A percentile compares a stretch with the other conserved stretches of the same genome.
Evolutionary conservation across 1,139 yeast species (phyloP).

Genomic region (Yamadazyma taylorii): DNA sequence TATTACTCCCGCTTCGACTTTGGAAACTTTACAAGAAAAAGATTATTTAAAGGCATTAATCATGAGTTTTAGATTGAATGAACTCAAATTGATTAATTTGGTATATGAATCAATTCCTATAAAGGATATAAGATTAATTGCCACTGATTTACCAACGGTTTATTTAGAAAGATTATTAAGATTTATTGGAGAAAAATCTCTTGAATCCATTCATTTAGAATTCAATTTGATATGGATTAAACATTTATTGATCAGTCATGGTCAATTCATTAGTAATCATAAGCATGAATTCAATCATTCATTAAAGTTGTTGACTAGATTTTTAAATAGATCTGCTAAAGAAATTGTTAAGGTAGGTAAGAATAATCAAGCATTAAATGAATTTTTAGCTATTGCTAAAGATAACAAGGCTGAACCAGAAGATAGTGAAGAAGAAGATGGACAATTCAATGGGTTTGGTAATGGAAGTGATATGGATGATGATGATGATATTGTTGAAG

Average conservation of each 20-base stretch:
- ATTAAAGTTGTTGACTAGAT: constrained; percentile 72
- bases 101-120: constrained; percentile 78
- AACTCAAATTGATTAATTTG: constrained; percentile 65
- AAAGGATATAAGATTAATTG: constrained; percentile 66
- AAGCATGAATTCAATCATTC: constrained; percentile 67
- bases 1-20: constrained; percentile 77
- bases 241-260: constrained; percentile 67
- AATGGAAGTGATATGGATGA: constrained; percentile 13
- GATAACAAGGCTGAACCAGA: constrained; percentile 22
- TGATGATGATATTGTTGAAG: constrained; percentile 18
- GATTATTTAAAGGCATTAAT: constrained; percentile 81
- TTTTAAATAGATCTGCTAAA: constrained; percentile 70
- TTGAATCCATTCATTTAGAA: constrained; percentile 84
- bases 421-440: constrained; percentile 16
- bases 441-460: not conserved
- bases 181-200: constrained; percentile 69
- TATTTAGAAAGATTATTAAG: constrained; percentile 68
- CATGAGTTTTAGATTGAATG: constrained; percentile 94
- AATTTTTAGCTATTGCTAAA: constrained; percentile 33
- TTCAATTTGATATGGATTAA: constrained; percentile 82
- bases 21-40: constrained; percentile 61
- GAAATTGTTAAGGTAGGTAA: constrained; percentile 62
- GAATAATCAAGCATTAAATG: constrained; percentile 54
- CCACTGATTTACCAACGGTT: constrained; percentile 69
- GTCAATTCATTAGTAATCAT: constrained; percentile 64